Conservation (phyloP, 73 alveolate species). For the Paramecium bursaria region DNA sequence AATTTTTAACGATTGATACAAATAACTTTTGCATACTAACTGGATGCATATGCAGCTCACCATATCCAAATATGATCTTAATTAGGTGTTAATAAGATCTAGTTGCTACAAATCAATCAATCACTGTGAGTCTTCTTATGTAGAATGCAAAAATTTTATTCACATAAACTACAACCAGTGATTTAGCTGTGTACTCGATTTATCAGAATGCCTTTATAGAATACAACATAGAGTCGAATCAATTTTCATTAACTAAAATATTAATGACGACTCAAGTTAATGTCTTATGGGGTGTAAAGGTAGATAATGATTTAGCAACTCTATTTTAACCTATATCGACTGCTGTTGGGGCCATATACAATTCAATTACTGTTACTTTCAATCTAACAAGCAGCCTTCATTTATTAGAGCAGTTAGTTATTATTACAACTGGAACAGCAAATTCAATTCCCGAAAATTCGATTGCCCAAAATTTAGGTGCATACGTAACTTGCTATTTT, state of each 20-base stretch:
- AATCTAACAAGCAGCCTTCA: background rate
- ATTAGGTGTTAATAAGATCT: constrained; percentile 4
- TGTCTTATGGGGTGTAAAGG: constrained; percentile 39
- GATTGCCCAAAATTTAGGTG: constrained; percentile 32
- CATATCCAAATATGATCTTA: background rate
- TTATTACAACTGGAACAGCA: constrained; percentile 39
- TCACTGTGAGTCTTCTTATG: background rate
- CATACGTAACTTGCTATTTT: constrained; percentile 34
- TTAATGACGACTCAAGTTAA: background rate
- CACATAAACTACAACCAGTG: background rate
- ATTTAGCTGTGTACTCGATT: background rate
- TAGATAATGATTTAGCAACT: constrained; percentile 17
- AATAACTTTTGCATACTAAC: background rate
- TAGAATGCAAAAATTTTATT: background rate
- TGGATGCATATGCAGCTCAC: background rate
- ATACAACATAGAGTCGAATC: background rate
- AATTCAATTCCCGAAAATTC: constrained; percentile 7
- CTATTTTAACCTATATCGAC: constrained; percentile 5
- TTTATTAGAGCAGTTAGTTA: background rate
- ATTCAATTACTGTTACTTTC: constrained; percentile 1
- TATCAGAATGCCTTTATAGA: background rate
- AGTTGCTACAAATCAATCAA: background rate
- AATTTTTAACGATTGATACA: constrained; percentile 7
- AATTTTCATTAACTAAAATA: constrained; percentile 6
- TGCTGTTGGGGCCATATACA: background rate